phyloP scores from a whole-genome alignment of 1,139 yeast species.

The Pichia sp. region DNA sequence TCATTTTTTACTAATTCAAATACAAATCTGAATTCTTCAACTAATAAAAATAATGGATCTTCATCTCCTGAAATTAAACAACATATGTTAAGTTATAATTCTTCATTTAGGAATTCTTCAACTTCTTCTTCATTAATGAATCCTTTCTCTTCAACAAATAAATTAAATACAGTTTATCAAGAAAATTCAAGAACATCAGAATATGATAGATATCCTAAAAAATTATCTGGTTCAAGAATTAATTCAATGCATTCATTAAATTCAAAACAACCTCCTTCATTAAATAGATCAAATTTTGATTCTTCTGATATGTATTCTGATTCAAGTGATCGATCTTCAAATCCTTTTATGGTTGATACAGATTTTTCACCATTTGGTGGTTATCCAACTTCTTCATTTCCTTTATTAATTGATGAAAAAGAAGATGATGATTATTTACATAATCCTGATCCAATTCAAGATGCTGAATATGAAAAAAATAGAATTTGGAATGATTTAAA shows the following conservation, averaged over 20 bases:
- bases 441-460: conserved; percentile 87
- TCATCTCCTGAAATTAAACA: conserved; percentile 21
- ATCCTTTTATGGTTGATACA: conserved; percentile 32
- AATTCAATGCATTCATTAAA: conserved; percentile 31
- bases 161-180: conserved; percentile 12
- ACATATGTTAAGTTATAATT: conserved; percentile 20
- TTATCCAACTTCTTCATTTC: conserved; percentile 83
- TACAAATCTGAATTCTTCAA: not conserved
- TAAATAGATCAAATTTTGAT: conserved; percentile 14
- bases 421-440: conserved; percentile 90
- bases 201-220: conserved; percentile 32
- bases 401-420: conserved; percentile 77
- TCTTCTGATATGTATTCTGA: conserved; percentile 14
- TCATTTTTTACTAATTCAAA: conserved; percentile 1
- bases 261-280: conserved; percentile 19
- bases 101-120: conserved; percentile 25
- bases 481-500: conserved; percentile 54
- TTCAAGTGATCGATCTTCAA: conserved; percentile 21
- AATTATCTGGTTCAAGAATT: conserved; percentile 30
- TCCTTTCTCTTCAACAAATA: conserved; percentile 26
- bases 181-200: conserved; percentile 18
- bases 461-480: conserved; percentile 68
- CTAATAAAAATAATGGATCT: conserved; percentile 4
- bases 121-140: conserved; percentile 23
- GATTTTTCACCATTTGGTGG: conserved; percentile 88